These are phyloP conservation scores for Xylaria sp. DNA, from an alignment of 2,329 filamentous ascomycete species.

Conservation along the genomic window DNA sequence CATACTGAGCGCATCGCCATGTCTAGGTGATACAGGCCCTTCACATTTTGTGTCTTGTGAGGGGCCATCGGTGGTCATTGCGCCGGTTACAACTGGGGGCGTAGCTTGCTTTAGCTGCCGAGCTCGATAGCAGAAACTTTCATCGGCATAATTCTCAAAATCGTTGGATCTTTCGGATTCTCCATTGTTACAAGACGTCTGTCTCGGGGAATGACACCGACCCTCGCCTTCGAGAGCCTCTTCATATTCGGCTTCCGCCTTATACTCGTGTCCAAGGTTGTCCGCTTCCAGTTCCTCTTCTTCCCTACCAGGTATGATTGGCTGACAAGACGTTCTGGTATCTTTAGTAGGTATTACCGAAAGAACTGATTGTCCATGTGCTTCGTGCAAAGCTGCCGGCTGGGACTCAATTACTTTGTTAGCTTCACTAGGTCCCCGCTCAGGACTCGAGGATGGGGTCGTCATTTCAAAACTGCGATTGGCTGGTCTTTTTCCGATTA, in stretches of 20 bases:
- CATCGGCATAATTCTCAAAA: constrained; percentile 45
- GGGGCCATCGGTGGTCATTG: not conserved
- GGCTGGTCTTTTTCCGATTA: constrained; percentile 10
- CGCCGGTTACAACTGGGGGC: constrained; percentile 7
- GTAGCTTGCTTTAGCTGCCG: constrained; percentile 38
- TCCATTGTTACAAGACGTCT: constrained; percentile 11
- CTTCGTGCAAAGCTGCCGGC: not conserved
- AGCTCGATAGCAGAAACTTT: constrained; percentile 48
- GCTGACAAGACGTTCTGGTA: not conserved
- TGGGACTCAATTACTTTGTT: not conserved
- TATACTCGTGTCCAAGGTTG: not conserved
- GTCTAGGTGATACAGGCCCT: constrained; percentile 31
- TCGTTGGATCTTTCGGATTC: constrained; percentile 29
- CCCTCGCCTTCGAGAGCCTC: constrained; percentile 7
- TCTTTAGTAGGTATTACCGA: not conserved
- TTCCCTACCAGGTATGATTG: not conserved
- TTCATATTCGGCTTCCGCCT: not conserved
- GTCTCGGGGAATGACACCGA: constrained; percentile 12
- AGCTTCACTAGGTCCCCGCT: constrained; percentile 29
- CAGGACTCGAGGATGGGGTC: constrained; percentile 45
- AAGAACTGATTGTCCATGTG: not conserved
- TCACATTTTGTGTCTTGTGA: constrained; percentile 35
- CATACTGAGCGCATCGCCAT: constrained; percentile 19
- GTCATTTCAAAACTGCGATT: constrained; percentile 45
- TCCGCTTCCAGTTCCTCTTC: not conserved